Evolutionary conservation across 306 rosid species (phyloP).

Genomic region (Begonia peltatifolia): DNA sequence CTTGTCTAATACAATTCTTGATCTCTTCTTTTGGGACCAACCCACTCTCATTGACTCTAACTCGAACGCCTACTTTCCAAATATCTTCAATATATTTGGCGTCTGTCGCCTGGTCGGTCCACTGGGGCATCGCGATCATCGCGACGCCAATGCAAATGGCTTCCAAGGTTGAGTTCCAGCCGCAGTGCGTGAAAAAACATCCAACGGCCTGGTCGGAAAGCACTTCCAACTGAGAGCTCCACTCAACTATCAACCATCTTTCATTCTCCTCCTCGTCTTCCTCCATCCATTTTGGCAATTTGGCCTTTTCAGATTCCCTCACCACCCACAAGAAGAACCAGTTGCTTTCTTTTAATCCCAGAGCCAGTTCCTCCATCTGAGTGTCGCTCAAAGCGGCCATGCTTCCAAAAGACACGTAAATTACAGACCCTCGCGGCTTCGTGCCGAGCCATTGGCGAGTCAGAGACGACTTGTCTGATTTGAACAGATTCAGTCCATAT

Average conservation of each 20-base stretch:
- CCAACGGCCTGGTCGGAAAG: constrained; percentile 22
- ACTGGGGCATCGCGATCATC: constrained; percentile 30
- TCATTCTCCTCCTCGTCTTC: constrained; percentile 9
- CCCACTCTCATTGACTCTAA: constrained; percentile 19
- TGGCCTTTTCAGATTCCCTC: constrained; percentile 15
- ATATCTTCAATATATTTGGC: constrained; percentile 34
- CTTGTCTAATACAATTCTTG: constrained; percentile 14
- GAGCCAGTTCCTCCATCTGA: constrained; percentile 40
- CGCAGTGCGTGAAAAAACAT: constrained; percentile 29
- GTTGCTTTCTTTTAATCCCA: constrained; percentile 20
- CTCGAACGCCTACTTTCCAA: constrained; percentile 36
- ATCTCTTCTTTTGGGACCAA: constrained; percentile 24
- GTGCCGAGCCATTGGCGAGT: constrained; percentile 23
- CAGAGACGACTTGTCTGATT: constrained; percentile 11
- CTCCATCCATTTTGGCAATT: constrained; percentile 12
- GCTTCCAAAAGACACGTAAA: constrained; percentile 51
- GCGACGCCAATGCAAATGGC: constrained; percentile 34
- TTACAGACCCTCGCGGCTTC: constrained; percentile 28
- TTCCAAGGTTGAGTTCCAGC: constrained; percentile 42
- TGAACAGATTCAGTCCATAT: constrained; percentile 26
- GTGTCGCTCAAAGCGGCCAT: constrained; percentile 19
- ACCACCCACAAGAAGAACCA: constrained; percentile 45
- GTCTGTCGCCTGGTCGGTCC: constrained; percentile 36
- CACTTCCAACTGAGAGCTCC: constrained; percentile 41
- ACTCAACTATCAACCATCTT: constrained; percentile 29